Conservation (phyloP, 83 land plant species). For the Diphasiastrum complanatum region DNA sequence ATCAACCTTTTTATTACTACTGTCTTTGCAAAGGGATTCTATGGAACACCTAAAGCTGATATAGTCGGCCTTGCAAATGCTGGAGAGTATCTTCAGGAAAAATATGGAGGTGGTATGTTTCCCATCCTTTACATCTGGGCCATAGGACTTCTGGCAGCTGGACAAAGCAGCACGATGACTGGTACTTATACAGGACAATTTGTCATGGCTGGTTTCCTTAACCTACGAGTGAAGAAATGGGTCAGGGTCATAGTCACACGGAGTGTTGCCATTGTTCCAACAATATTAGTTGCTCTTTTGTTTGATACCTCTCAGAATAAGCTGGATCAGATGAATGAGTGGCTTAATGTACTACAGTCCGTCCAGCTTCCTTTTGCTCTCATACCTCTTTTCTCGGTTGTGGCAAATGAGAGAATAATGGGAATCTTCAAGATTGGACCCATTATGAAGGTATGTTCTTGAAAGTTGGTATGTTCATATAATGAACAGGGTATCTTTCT, state of each 20-base stretch:
- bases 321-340: slow-evolving; percentile 75
- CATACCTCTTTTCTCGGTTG: slow-evolving; percentile 78
- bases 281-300: slow-evolving; percentile 72
- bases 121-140: slow-evolving; percentile 95
- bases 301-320: slow-evolving; percentile 65
- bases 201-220: slow-evolving; percentile 87
- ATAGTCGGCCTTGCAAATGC: slow-evolving; percentile 84
- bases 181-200: slow-evolving; percentile 70
- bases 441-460: slow-evolving; percentile 41
- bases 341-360: slow-evolving; percentile 95
- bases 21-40: slow-evolving; percentile 91
- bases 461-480: not conserved
- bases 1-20: slow-evolving; percentile 84
- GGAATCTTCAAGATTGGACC: slow-evolving; percentile 66
- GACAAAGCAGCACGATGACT: slow-evolving; percentile 95
- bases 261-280: slow-evolving; percentile 79
- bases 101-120: slow-evolving; percentile 65
- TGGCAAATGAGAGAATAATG: slow-evolving; percentile 74
- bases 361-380: slow-evolving; percentile 94
- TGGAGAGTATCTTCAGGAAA: slow-evolving; percentile 70
- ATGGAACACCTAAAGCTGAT: slow-evolving; percentile 53
- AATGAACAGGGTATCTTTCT: not conserved
- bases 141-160: slow-evolving; percentile 85
- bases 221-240: slow-evolving; percentile 82
- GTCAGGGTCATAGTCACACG: slow-evolving; percentile 75